Percentiles rank a stretch among this genome's conserved stretches.
Evolutionary conservation across 495 filamentous ascomycete genomes (phyloP).

Genomic region (Aspergillus leporis): DNA sequence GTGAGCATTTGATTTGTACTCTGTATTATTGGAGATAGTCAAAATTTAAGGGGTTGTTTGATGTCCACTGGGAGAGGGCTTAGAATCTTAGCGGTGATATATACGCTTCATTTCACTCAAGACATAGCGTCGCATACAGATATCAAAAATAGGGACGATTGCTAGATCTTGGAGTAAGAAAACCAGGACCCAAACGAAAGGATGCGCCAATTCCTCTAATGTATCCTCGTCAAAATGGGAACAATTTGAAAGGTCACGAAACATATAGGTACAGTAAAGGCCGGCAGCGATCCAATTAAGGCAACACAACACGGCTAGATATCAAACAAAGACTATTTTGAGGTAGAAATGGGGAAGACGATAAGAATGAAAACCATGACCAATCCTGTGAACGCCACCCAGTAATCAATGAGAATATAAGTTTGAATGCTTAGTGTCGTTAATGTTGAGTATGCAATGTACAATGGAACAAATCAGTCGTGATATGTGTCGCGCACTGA

Average conservation of each 20-base stretch:
- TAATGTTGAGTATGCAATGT: conserved; percentile 21
- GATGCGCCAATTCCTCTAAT: conserved; percentile 2
- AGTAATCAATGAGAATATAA: conserved; percentile 25
- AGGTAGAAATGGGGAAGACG: conserved; percentile 6
- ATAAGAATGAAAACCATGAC: conserved; percentile 7
- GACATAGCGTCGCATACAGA: not conserved
- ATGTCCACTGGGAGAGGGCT: not conserved
- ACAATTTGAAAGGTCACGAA: conserved; percentile 10
- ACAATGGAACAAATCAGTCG: conserved; percentile 12
- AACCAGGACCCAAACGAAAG: not conserved
- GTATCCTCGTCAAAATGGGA: not conserved
- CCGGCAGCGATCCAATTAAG: conserved; percentile 20
- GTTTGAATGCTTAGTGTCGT: conserved; percentile 36
- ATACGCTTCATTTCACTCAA: not conserved
- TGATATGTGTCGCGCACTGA: conserved; percentile 10
- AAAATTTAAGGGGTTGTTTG: conserved; percentile 19
- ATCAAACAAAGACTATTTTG: conserved; percentile 10
- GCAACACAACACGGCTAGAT: conserved; percentile 18
- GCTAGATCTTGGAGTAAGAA: not conserved
- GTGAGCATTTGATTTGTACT: conserved; percentile 29
- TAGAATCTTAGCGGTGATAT: not conserved
- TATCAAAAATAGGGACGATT: not conserved
- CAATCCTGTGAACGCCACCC: conserved; percentile 25
- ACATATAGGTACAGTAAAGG: conserved; percentile 38
- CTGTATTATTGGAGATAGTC: conserved; percentile 26